A percentile compares a stretch with the other conserved stretches of the same genome.
Evolutionary conservation across 2,329 filamentous ascomycete species (phyloP).

Genomic region (Cordyceps javanica): DNA sequence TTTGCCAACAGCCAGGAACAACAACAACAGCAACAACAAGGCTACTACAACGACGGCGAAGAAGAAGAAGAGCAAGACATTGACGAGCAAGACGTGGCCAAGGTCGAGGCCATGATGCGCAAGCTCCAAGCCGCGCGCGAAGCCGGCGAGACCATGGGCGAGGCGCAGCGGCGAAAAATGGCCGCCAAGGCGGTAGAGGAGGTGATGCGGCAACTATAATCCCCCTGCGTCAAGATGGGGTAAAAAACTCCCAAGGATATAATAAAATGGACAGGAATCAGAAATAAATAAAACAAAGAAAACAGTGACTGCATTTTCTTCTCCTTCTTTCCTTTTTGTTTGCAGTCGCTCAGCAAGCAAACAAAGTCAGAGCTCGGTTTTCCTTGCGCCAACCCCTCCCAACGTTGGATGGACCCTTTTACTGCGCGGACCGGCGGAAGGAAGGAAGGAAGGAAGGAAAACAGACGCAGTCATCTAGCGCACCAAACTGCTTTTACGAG

Average conservation of each 20-base stretch:
- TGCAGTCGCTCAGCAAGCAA: not conserved
- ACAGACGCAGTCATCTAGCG: too few relatives aligned
- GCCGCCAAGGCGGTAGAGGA: conserved; percentile 57
- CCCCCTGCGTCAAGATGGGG: not conserved
- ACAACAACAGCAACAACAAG: not conserved
- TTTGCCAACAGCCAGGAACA: conserved; percentile 27
- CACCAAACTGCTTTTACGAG: too few relatives aligned
- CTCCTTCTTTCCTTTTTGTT: not conserved
- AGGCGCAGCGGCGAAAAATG: conserved; percentile 54
- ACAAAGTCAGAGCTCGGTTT: not conserved
- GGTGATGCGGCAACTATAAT: conserved; percentile 54
- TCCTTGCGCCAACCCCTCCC: not conserved
- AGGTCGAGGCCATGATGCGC: conserved; percentile 57
- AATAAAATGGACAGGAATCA: not conserved
- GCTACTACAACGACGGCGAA: too few relatives aligned
- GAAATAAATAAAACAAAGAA: too few relatives aligned
- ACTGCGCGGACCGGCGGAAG: too few relatives aligned
- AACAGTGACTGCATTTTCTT: not conserved
- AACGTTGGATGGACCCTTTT: too few relatives aligned
- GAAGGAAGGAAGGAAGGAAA: too few relatives aligned
- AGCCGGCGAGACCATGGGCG: conserved; percentile 51
- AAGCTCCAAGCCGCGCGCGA: conserved; percentile 57
- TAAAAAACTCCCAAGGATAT: not conserved
- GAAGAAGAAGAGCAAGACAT: conserved; percentile 29
- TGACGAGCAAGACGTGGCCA: conserved; percentile 47